Conservation (phyloP, 345 rosid genomes). For the Gossypium raimondii region DNA sequence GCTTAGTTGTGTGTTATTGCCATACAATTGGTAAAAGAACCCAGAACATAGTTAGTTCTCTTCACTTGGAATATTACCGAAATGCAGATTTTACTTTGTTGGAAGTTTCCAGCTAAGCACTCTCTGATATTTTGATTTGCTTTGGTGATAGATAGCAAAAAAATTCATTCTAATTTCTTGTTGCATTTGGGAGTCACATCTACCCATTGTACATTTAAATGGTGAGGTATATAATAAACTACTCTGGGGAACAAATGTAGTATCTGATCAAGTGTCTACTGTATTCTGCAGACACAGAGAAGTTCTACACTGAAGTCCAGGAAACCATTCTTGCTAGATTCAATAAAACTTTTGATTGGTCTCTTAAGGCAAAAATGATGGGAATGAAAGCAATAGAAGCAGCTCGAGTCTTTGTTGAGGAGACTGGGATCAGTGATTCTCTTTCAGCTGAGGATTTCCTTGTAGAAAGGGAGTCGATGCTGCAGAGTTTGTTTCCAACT, state of each 20-base stretch:
- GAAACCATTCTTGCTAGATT: slow-evolving; percentile 77
- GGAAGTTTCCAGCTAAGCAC: not conserved
- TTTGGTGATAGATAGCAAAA: not conserved
- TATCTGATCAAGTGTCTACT: slow-evolving; percentile 1
- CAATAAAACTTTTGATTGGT: slow-evolving; percentile 86
- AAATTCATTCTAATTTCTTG: not conserved
- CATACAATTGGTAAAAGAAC: not conserved
- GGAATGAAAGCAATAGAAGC: slow-evolving; percentile 88
- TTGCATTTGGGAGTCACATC: not conserved
- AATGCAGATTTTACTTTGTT: not conserved
- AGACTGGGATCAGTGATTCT: slow-evolving; percentile 72
- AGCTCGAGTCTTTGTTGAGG: slow-evolving; percentile 72
- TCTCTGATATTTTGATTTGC: not conserved
- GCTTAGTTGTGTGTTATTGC: not conserved
- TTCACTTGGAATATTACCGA: not conserved
- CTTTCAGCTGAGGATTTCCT: slow-evolving; percentile 83
- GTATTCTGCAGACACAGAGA: slow-evolving; percentile 73
- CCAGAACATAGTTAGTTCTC: not conserved
- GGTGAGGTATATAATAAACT: not conserved
- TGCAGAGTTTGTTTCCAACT: slow-evolving; percentile 63
- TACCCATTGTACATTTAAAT: too few species aligned
- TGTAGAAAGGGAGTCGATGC: slow-evolving; percentile 75
- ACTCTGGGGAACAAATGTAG: not conserved
- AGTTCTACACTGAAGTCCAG: slow-evolving; percentile 85
- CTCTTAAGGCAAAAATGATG: slow-evolving; percentile 95